These are phyloP conservation scores for Oryza glaberrima DNA, from an alignment of 176 grass and related monocot genomes.

Conservation along the genomic window DNA sequence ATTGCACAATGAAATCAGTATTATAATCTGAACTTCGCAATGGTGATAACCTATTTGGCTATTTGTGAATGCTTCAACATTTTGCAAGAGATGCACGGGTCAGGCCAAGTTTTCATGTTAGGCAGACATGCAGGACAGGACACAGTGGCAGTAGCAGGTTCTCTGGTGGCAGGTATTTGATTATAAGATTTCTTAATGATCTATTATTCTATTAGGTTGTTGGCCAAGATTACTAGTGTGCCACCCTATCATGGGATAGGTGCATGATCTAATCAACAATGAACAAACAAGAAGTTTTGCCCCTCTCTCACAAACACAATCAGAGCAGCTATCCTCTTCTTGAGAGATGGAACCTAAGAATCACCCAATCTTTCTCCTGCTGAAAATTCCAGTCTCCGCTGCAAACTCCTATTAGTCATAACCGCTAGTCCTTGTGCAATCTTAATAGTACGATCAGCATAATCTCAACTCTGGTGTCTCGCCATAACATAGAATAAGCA, in stretches of 20 bases:
- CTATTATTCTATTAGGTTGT: not conserved
- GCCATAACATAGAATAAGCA: not conserved
- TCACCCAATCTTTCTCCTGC: not conserved
- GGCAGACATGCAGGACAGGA: not conserved
- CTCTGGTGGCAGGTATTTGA: not conserved
- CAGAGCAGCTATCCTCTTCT: not conserved
- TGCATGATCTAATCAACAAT: not conserved
- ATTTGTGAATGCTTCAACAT: slow-evolving; percentile 4
- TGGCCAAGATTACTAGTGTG: not conserved
- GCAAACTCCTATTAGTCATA: not conserved
- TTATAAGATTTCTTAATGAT: not conserved
- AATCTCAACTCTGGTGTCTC: not conserved
- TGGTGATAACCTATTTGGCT: not conserved
- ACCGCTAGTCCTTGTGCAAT: not conserved
- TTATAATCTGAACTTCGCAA: not conserved
- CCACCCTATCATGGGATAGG: not conserved
- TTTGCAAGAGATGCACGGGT: not conserved
- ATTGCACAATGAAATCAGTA: not conserved
- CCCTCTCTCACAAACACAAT: not conserved
- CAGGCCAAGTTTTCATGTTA: not conserved
- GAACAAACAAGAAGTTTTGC: not conserved
- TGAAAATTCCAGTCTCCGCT: not conserved
- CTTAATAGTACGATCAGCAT: not conserved
- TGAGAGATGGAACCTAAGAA: not conserved
- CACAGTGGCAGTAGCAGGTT: not conserved